Base-by-base conservation (phyloP, 345 rosid species). In the Rhodomyrtus tomentosa region DNA sequence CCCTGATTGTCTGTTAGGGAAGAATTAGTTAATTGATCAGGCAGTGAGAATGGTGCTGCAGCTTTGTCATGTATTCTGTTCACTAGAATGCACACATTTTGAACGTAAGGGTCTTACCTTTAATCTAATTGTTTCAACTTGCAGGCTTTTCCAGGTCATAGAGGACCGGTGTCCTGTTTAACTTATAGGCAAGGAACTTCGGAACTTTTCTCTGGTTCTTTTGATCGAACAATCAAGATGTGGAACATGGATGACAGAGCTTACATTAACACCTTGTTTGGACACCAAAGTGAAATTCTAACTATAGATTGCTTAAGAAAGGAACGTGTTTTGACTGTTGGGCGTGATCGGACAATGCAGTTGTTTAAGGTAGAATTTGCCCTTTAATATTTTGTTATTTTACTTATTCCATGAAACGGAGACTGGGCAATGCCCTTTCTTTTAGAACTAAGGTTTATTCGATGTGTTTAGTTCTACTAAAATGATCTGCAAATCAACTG, bases 191-290 rank as follows among this genome's bases (percentile, higher is more conserved):
- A 93, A 59, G 98, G 98, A 51, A 91, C 95, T 53, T 45, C 95
- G 0, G 99, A 98, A 83, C 93, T 98, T 88, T 96, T 94, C 89
- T 98, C 99, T 91, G 99, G 99, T 91, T 98, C 99, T 79, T 98
- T 90, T 90, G 99, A 96, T 90, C 89, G 99, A 88, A 94, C 94
- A n/a, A 87, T 94, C 84, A 96, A 96, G 91, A 91, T 92, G 85
- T 98, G 99, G 99, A 98, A 96, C 86, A 93, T 82, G 15, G 99
- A 95, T 84, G 99, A 98, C 83, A 95, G 95, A 89, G 91, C 98
- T 72, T 96, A 94, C 84, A 88, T 98, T 82, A 90, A 53, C 56
- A 95, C 98, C 50, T 86, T 89, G 86, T 94, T 91, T 89, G 99
- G 99, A 82, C 98, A 94, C 87, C 96, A 94, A 84, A 93, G 91